phyloP scores from a whole-genome alignment of 805 yeast genomes.

The Tanozyma kutaoensis region DNA sequence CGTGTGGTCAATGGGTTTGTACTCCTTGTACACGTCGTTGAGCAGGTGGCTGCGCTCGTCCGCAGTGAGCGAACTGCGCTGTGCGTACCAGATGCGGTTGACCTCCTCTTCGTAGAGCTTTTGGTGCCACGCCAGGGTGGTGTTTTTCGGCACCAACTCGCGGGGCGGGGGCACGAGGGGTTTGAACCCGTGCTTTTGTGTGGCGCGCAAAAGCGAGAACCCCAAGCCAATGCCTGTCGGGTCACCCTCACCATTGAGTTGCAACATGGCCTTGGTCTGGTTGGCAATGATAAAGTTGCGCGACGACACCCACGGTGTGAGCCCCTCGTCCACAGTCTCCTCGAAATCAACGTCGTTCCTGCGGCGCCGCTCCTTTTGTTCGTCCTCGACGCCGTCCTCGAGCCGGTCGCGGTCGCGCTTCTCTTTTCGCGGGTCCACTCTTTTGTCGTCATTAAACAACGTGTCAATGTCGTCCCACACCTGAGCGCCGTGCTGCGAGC shows the following conservation, averaged over 20 bases:
- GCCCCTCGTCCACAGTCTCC: conserved; percentile 64
- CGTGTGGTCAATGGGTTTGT: conserved; percentile 20
- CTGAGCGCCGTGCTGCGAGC: conserved; percentile 92
- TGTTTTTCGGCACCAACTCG: conserved; percentile 24
- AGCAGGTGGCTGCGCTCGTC: conserved; percentile 23
- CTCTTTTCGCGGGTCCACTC: conserved; percentile 18
- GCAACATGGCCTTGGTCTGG: conserved; percentile 94
- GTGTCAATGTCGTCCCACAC: conserved; percentile 68
- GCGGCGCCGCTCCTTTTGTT: conserved; percentile 15
- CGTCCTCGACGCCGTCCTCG: conserved; percentile 9
- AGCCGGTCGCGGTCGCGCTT: conserved; percentile 8
- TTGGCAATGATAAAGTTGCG: conserved; percentile 86
- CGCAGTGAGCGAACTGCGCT: conserved; percentile 41
- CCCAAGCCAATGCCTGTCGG: conserved; percentile 88
- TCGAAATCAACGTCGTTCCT: conserved; percentile 21
- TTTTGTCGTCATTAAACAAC: conserved; percentile 26
- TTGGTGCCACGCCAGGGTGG: conserved; percentile 50
- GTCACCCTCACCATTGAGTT: conserved; percentile 88
- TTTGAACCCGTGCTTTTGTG: conserved; percentile 87
- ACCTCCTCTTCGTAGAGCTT: conserved; percentile 87
- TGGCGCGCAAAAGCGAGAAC: conserved; percentile 74
- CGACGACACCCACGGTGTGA: conserved; percentile 91
- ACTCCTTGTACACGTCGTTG: conserved; percentile 21
- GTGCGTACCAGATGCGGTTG: conserved; percentile 79
- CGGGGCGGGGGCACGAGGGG: conserved; percentile 23